These are phyloP conservation scores for Coffea canephora DNA, from an alignment of 257 asterid species.

Conservation along the genomic window DNA sequence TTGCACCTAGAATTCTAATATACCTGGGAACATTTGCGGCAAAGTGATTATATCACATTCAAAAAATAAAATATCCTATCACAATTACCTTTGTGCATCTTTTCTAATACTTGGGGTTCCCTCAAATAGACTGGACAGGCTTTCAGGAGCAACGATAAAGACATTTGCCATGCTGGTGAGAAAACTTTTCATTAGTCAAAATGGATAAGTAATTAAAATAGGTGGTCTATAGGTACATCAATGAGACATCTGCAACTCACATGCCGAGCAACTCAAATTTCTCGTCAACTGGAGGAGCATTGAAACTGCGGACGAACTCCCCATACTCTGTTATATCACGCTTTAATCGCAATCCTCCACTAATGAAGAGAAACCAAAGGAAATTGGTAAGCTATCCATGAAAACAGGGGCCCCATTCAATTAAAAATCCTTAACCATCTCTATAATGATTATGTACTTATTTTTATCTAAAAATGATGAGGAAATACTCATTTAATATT, in stretches of 20 bases:
- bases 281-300: conserved; percentile 96
- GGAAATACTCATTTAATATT: background rate
- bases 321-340: conserved; percentile 99
- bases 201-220: conserved; percentile 4
- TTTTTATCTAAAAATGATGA: background rate
- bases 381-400: conserved; percentile 1
- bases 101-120: conserved; percentile 99
- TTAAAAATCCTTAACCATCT: background rate
- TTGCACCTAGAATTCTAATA: background rate
- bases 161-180: conserved; percentile 55
- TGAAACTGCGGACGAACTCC: conserved; percentile 93
- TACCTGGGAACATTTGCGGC: background rate
- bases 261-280: conserved; percentile 93
- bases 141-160: conserved; percentile 90
- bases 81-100: conserved; percentile 87
- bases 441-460: background rate
- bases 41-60: background rate
- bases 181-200: conserved; percentile 19
- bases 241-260: conserved; percentile 46
- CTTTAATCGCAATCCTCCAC: conserved; percentile 97
- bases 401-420: background rate
- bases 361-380: conserved; percentile 29
- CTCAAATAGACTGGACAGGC: conserved; percentile 83
- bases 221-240: conserved; percentile 9
- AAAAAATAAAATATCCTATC: background rate